phyloP scores from a whole-genome alignment of 2,329 filamentous ascomycete genomes.

The Corynespora cassiicola region DNA sequence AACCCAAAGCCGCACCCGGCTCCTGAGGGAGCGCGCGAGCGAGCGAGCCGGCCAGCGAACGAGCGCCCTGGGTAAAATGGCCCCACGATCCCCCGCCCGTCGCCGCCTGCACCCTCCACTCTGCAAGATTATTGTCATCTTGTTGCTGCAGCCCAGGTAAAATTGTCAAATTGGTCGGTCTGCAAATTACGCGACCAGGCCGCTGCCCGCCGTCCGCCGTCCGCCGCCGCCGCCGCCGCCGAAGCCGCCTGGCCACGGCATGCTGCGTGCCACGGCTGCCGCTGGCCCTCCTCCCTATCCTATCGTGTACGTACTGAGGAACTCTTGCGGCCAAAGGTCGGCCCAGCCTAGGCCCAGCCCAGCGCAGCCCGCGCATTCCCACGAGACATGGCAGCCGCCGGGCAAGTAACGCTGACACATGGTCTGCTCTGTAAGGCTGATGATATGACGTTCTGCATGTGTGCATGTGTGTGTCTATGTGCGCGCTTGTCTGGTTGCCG shows the following conservation, averaged over 20 bases:
- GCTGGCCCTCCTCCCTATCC: too few species aligned
- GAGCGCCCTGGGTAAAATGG: slow-evolving; percentile 17
- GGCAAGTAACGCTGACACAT: too few species aligned
- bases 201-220: slow-evolving; percentile 7
- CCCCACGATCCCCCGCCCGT: slow-evolving; percentile 1
- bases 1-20: too few species aligned
- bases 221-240: slow-evolving; percentile 15
- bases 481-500: too few species aligned
- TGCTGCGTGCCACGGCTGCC: slow-evolving; percentile 11
- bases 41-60: slow-evolving; percentile 4
- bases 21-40: slow-evolving; percentile 3
- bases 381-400: too few species aligned
- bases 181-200: slow-evolving; percentile 8
- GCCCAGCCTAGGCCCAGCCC: too few species aligned
- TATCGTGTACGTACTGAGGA: too few species aligned
- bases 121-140: too few species aligned
- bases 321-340: too few species aligned
- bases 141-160: slow-evolving; percentile 18
- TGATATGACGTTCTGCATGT: background rate
- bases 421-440: slow-evolving; percentile 2
- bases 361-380: too few species aligned
- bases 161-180: slow-evolving; percentile 12
- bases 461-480: background rate
- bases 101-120: slow-evolving; percentile 2
- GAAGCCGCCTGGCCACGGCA: background rate